These are phyloP conservation scores for Botrytis byssoidea DNA, from an alignment of 2,329 filamentous ascomycete genomes.

Conservation along the genomic window DNA sequence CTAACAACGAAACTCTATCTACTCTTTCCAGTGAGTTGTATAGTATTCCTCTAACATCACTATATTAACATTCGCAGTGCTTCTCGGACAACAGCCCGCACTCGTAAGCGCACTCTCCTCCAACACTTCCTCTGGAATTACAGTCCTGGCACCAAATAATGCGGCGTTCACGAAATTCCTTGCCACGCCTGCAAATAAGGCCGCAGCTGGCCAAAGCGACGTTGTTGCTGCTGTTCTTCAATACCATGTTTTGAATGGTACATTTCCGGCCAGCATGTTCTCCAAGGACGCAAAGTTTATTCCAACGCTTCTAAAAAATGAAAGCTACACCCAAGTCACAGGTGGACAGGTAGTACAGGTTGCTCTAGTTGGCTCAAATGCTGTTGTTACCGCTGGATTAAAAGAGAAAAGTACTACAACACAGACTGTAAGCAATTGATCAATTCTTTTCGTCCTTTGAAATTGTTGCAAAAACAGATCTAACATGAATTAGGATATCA, in stretches of 20 bases:
- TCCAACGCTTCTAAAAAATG: conserved; percentile 45
- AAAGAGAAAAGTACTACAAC: conserved; percentile 37
- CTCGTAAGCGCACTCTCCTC: conserved; percentile 11
- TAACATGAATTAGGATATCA: conserved; percentile 43
- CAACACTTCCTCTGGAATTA: conserved; percentile 13
- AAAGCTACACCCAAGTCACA: conserved; percentile 49
- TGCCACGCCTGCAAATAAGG: conserved; percentile 35
- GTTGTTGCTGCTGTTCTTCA: conserved; percentile 41
- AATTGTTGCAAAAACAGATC: conserved; percentile 43
- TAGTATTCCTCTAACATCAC: background rate
- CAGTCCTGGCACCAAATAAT: conserved; percentile 42
- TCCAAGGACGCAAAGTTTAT: conserved; percentile 44
- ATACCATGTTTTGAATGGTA: conserved; percentile 41
- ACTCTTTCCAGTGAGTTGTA: conserved; percentile 10
- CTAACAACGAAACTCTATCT: conserved; percentile 8
- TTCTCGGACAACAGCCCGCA: conserved; percentile 15
- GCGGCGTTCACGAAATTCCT: conserved; percentile 43
- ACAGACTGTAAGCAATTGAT: conserved; percentile 44
- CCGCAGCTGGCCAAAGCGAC: conserved; percentile 40
- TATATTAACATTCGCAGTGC: conserved; percentile 9
- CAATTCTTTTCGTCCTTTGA: conserved; percentile 33
- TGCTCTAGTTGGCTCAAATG: conserved; percentile 9
- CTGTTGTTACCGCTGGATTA: conserved; percentile 17
- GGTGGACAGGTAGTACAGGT: conserved; percentile 47
- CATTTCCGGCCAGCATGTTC: conserved; percentile 32